These are phyloP conservation scores for Suhomyces sp. DNA, from an alignment of 805 yeast species.

Conservation along the genomic window DNA sequence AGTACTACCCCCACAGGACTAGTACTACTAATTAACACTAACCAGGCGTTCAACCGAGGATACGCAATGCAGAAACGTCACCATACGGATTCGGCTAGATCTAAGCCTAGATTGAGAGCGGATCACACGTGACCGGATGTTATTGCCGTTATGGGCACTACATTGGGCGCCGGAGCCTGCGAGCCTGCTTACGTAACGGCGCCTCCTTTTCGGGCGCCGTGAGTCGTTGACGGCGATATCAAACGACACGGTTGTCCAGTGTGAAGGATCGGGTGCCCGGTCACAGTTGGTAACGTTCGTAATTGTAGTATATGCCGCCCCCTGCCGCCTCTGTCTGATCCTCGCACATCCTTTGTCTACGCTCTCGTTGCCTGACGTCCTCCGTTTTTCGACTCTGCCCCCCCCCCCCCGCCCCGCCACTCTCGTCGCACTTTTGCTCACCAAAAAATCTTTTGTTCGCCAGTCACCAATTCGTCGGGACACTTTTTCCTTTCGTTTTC, in stretches of 20 bases:
- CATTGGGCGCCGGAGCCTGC: not conserved
- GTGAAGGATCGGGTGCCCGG: not conserved
- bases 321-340: not conserved
- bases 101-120: not conserved
- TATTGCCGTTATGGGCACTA: not conserved
- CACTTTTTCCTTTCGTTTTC: constrained; percentile 5
- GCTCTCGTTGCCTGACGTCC: not conserved
- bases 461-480: constrained; percentile 2
- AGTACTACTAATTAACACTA: no score
- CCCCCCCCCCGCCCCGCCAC: constrained; percentile 3
- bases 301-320: not conserved
- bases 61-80: not conserved
- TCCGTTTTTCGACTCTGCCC: not conserved
- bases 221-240: not conserved
- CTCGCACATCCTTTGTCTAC: not conserved
- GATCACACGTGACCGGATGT: not conserved
- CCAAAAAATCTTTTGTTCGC: constrained; percentile 4
- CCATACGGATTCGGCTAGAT: not conserved
- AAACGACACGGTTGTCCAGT: not conserved
- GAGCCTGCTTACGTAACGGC: not conserved
- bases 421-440: constrained; percentile 1
- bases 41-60: not conserved
- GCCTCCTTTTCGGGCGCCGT: not conserved
- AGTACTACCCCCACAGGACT: no score
- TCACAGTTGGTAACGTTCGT: not conserved